Percentiles rank a stretch among this genome's conserved stretches.
Evolutionary conservation across 495 filamentous ascomycete species (phyloP).

Genomic region (Daldinia concentrica): DNA sequence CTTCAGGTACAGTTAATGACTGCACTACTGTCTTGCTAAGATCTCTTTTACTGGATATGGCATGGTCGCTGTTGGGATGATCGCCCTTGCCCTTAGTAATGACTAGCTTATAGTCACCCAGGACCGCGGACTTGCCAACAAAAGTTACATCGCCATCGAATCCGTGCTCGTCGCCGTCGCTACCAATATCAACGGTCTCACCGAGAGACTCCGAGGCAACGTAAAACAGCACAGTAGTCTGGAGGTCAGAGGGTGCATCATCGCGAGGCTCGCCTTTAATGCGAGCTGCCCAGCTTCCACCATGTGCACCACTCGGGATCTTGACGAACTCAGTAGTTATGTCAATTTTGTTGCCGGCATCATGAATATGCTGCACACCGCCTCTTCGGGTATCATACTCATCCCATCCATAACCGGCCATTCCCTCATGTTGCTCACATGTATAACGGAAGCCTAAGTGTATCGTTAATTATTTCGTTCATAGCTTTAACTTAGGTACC

Average conservation of each 20-base stretch:
- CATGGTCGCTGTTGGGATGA: constrained; percentile 68
- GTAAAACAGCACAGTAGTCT: constrained; percentile 83
- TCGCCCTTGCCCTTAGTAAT: constrained; percentile 74
- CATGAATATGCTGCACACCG: constrained; percentile 88
- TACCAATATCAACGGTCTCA: constrained; percentile 64
- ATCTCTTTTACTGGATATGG: constrained; percentile 68
- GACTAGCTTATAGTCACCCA: constrained; percentile 87
- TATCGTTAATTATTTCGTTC: constrained; percentile 28
- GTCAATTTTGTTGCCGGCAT: constrained; percentile 86
- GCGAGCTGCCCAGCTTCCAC: constrained; percentile 90
- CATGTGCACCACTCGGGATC: constrained; percentile 84
- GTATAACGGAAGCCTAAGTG: constrained; percentile 84
- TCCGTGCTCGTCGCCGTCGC: constrained; percentile 63
- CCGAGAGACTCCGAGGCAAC: constrained; percentile 81
- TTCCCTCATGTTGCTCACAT: constrained; percentile 93
- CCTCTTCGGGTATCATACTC: constrained; percentile 89
- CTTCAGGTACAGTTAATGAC: constrained; percentile 70
- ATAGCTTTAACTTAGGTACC: neutral
- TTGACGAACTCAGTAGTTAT: constrained; percentile 94
- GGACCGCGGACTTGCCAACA: constrained; percentile 72
- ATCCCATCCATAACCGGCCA: constrained; percentile 98
- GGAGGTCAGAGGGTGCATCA: constrained; percentile 67
- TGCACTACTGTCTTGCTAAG: constrained; percentile 81
- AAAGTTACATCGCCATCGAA: constrained; percentile 79
- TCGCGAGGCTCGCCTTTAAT: constrained; percentile 83